Base-by-base conservation (phyloP, 495 filamentous ascomycete species). In the Aspergillus kassunensis region DNA sequence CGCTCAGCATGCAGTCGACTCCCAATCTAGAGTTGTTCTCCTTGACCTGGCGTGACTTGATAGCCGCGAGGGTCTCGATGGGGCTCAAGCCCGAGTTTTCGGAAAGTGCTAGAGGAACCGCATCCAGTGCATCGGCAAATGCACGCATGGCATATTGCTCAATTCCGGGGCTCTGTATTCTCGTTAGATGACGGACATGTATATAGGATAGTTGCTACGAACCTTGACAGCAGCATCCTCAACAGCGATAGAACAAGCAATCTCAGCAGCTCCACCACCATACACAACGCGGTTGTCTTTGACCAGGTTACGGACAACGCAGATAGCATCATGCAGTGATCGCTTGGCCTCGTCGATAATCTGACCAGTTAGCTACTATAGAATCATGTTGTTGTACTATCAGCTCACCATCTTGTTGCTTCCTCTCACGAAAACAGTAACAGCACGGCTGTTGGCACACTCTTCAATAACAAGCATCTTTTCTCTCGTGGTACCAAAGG, bases 401-500 rank as follows among this genome's bases (percentile, higher is more conserved):
- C 12, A 7, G 67, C 77, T 63, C 64, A 91, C 90, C 93, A 99
- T 99, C 80, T 97, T 99, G 80, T 99, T 99, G 77, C 90, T 95
- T 58, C 93, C 93, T 66, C 93, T 78, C 40, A 99, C 85, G 65
- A 99, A 99, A 36, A 93, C 82, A 0, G 93, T 99, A 40, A 97
- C 93, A 24, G 93, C 93, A 53, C 93, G 81, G 43, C 90, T 96
- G 76, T 99, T 97, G 65, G 95, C 93, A 63, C 93, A 97, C 72
- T 97, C 93, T 70, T 99, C 93, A 61, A 99, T 97, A 46, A 99
- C 88, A 51, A 99, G 80, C 93, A 99, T 99, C 81, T 97, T 96
- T 69, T 99, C 93, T 63, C 93, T 81, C 23, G 95, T 97, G 4
- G 93, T 99, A 58, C 93, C 93, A 61, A 99, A 99, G 30, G 80